Conservation (phyloP, 352 stramenopile species). For the Phytopythium montanum region DNA sequence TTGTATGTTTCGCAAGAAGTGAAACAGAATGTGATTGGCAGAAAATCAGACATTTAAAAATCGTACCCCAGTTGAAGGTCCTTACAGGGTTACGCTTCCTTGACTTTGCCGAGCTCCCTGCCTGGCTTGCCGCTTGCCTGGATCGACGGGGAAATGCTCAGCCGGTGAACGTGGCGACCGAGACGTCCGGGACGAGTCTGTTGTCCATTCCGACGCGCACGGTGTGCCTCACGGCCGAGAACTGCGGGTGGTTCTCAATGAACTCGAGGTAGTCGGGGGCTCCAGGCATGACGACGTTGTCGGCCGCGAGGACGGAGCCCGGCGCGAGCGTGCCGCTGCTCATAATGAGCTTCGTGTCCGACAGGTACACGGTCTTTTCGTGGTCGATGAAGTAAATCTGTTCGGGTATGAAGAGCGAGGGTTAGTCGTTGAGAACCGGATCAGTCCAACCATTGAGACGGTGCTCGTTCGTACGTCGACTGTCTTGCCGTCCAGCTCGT, state of each 20-base stretch:
- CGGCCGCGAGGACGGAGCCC: conserved; percentile 35
- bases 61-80: no score
- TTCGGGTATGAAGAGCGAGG: neutral
- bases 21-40: no score
- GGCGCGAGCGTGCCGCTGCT: conserved; percentile 25
- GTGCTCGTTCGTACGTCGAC: conserved; percentile 32
- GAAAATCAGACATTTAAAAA: no score
- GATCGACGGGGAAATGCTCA: neutral
- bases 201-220: conserved; percentile 10
- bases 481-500: conserved; percentile 21
- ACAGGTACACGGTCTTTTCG: conserved; percentile 40
- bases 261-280: conserved; percentile 45
- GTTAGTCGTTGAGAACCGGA: no score
- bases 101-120: no score
- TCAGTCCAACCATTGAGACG: no score
- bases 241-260: conserved; percentile 33
- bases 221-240: conserved; percentile 22
- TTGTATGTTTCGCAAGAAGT: no score
- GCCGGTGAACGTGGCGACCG: conserved; percentile 20
- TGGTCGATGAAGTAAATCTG: conserved; percentile 56
- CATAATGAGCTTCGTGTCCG: conserved; percentile 45
- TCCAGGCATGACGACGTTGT: conserved; percentile 43
- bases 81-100: no score
- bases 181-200: conserved; percentile 18
- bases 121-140: no score